These are phyloP conservation scores for Candida sanyaensis DNA, from an alignment of 1,139 yeast genomes.

Conservation along the genomic window DNA sequence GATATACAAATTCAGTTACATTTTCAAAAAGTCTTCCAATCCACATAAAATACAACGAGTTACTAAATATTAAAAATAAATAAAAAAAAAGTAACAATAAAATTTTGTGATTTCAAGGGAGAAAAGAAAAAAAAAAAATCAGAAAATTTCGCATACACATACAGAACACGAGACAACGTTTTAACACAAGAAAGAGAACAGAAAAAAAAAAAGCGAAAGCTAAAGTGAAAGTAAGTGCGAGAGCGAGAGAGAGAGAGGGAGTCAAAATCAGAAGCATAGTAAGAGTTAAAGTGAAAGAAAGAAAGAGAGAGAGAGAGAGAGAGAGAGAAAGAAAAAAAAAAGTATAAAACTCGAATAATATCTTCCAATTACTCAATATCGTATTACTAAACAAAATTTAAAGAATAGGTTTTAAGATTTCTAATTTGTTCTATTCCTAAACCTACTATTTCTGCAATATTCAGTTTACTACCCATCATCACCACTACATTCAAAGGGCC, in stretches of 20 bases:
- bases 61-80: too few relatives aligned
- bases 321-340: too few relatives aligned
- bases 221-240: too few relatives aligned
- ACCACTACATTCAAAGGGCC: background rate
- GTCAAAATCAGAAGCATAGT: background rate
- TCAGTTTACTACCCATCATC: background rate
- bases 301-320: background rate
- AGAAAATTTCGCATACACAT: background rate
- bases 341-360: conserved; percentile 3
- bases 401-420: background rate
- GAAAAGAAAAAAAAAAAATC: background rate
- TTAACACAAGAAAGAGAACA: background rate
- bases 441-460: background rate
- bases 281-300: background rate
- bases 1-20: too few relatives aligned
- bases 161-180: background rate
- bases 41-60: too few relatives aligned
- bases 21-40: too few relatives aligned
- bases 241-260: background rate
- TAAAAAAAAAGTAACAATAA: conserved; percentile 1
- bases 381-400: background rate
- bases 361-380: background rate
- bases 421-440: background rate
- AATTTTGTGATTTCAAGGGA: background rate
- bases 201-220: too few relatives aligned